Conservation (phyloP, 2,329 filamentous ascomycete species). For the Keithomyces neogunnii region DNA sequence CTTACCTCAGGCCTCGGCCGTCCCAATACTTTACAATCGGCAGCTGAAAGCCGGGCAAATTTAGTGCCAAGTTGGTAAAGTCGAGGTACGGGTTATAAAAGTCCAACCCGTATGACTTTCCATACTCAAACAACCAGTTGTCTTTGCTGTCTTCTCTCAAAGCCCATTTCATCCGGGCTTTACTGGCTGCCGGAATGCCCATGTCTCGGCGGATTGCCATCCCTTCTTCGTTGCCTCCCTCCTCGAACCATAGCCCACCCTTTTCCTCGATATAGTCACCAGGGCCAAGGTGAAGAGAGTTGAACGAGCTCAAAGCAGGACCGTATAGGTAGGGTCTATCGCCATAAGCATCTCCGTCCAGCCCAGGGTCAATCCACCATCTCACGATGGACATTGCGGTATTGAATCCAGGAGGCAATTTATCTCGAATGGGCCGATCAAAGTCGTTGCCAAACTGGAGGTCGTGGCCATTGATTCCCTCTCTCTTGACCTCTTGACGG, state of each 20-base stretch:
- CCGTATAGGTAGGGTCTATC: conserved; percentile 84
- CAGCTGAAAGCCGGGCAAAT: conserved; percentile 63
- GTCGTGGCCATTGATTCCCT: conserved; percentile 58
- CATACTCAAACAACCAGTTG: conserved; percentile 47
- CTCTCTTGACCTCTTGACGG: conserved; percentile 4
- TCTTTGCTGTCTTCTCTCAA: conserved; percentile 39
- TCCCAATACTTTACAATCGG: conserved; percentile 75
- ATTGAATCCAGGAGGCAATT: conserved; percentile 77
- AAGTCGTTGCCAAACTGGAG: conserved; percentile 95
- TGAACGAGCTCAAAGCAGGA: conserved; percentile 71
- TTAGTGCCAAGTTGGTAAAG: conserved; percentile 64
- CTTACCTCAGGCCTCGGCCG: conserved; percentile 66
- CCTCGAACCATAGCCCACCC: conserved; percentile 50
- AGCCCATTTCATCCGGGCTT: conserved; percentile 52
- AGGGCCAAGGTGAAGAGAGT: conserved; percentile 60
- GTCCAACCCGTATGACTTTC: conserved; percentile 43
- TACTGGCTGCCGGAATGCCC: conserved; percentile 43
- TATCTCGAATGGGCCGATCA: conserved; percentile 78
- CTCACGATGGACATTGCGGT: conserved; percentile 79
- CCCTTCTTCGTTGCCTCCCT: conserved; percentile 55
- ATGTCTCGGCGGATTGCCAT: conserved; percentile 33
- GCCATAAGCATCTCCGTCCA: conserved; percentile 84
- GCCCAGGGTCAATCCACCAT: conserved; percentile 83
- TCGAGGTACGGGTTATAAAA: conserved; percentile 93
- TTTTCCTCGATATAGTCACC: conserved; percentile 36